Evolutionary conservation across 345 rosid genomes (phyloP), one percentile per base, ranked within the genome.

Genomic region (Euphorbia pulcherrima): DNA sequence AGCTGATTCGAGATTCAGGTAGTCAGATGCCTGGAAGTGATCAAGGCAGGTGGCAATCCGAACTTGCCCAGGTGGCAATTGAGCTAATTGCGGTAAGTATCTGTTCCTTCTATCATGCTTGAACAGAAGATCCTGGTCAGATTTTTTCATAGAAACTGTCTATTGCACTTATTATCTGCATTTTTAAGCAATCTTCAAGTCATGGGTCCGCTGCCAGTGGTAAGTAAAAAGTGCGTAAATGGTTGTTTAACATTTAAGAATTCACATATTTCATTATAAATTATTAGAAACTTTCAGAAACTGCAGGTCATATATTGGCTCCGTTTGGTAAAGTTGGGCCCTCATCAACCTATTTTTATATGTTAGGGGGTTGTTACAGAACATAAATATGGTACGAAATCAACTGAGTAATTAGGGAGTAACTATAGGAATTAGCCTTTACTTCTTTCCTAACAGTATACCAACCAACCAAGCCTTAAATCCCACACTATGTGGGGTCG

Each of bases 31-130:
- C 81, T 73, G 98, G 90, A 80, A 82, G 83, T 59, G 97, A 90
- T 48, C 99, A 91, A 77, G 87, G 85, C 67, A 85, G 90, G 77
- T 94, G 99, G 99, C 97, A 91, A 79, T 82, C 91, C 68, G 96
- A 94, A 73, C 95, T 94, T 78, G 83, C 92, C 27, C 97, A 89
- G 81, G 88, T 88, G 77, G 99, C 99, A 3, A 88, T 94, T 75
- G 99, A 94, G 83, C 91, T 94, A 35, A 94, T 94, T 60, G 88
- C 84, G 79, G 99, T 94, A 83, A 83, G 72, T 30, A 72, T 76
- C 62, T 35, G 48, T 62, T 16, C 52, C 26, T 73, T 14, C 39
- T 60, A 46, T 28, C 39, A 16, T 29, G 39, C 57, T 57, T 24
- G 46, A 35, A 5, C 24, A 26, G 47, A 56, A 40, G 7, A 57